Percentiles rank a stretch among this genome's conserved stretches.
Evolutionary conservation across 1,139 yeast genomes (phyloP).

Genomic region (Kodamaea fungicola): DNA sequence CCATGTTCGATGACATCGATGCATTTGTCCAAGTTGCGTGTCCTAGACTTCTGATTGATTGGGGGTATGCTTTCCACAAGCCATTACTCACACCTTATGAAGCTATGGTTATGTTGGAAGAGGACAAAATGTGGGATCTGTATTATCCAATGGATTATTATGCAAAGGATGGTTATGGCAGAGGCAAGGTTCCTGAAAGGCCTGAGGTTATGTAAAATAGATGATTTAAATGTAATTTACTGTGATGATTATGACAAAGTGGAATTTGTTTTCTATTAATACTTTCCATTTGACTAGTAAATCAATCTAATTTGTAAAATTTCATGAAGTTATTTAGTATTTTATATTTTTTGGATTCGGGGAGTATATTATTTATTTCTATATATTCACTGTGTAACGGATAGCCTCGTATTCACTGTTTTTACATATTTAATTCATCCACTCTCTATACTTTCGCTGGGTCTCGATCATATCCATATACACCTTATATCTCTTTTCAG

Average conservation of each 20-base stretch:
- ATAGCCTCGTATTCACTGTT: too few species aligned
- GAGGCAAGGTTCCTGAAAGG: conserved; percentile 64
- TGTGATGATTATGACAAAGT: too few species aligned
- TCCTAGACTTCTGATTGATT: conserved; percentile 91
- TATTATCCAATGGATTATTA: conserved; percentile 97
- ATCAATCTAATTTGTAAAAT: too few species aligned
- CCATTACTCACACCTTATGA: conserved; percentile 95
- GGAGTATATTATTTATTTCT: too few species aligned
- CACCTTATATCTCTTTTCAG: conserved; percentile 23
- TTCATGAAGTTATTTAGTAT: too few species aligned
- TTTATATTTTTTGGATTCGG: too few species aligned
- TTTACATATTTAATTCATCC: not conserved
- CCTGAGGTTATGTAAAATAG: not conserved
- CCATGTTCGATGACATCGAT: conserved; percentile 93
- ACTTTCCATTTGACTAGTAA: too few species aligned
- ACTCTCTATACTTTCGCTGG: conserved; percentile 26
- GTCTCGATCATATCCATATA: conserved; percentile 33
- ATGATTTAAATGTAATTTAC: too few species aligned
- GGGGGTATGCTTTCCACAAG: conserved; percentile 97
- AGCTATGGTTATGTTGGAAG: conserved; percentile 82
- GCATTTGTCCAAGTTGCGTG: conserved; percentile 98
- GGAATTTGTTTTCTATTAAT: too few species aligned
- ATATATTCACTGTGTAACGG: too few species aligned
- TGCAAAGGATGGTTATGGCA: conserved; percentile 85
- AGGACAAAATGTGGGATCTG: conserved; percentile 66